Evolutionary conservation across 192 early-diverging fungal species (phyloP), one percentile per base, ranked within the genome.

Genomic region (Chytriomyces sp.): DNA sequence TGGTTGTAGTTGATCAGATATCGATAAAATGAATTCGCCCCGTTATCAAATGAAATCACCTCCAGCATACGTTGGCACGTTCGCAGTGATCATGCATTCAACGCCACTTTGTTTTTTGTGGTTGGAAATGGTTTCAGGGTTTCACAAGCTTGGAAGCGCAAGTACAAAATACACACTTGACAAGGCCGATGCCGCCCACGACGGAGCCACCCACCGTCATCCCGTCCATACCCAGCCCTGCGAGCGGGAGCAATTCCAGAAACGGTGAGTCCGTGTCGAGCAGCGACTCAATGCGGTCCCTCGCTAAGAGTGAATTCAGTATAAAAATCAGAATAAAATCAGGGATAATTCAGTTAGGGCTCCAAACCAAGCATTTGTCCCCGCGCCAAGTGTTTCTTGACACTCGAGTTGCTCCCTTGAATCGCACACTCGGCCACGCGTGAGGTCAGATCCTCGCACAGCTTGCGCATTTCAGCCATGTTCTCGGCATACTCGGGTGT

Each of bases 211-310:
- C 89, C 10, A 90, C 49, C 24, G 90, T 91, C 89, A 89, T 89
- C 50, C 88, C 88, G 35, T 90, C 86, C 50, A 89, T 89, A 10
- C 80, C 84, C 61, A 81, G 87, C n/a, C 90, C 90, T 59, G 90
- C 90, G 50, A 91, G 77, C 10, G 89, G 83, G 53, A 86, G 83
- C 43, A 91, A 64, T 78, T 91, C 90, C 49, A 91, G 75, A 45
- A 90, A 90, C 45, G 90, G 90, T 23, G 88, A 89, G 72, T 89
- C 90, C 45, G 89, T 87, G 70, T 91, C 90, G 43, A 91, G 73
- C 6, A 90, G 69, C 8, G 90, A 61, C 18, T 91, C 88, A 9
- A 91, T 45, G 47, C 90, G 83, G 72, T 91, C 89, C 26, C 89
- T 81, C 18, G 89, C 89, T 88, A 61, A 0, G n/a, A 13, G 44